Evolutionary conservation across 768 basidiomycete genomes (phyloP).

Genomic region (Pholiota conissans): DNA sequence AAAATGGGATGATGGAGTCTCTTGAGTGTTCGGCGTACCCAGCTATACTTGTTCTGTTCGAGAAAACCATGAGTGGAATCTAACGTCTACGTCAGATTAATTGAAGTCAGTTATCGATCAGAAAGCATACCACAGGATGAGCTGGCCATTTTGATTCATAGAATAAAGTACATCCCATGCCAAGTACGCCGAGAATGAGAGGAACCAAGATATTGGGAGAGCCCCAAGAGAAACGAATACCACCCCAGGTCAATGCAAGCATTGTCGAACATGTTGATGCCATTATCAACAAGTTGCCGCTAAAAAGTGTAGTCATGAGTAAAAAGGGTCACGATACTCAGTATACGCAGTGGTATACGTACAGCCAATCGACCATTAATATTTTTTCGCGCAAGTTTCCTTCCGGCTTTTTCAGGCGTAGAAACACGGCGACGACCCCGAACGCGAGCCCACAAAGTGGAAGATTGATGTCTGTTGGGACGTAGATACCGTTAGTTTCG

Average conservation of each 20-base stretch:
- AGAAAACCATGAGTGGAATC: constrained; percentile 13
- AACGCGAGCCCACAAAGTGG: constrained; percentile 33
- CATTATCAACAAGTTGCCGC: constrained; percentile 44
- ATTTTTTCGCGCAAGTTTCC: constrained; percentile 35
- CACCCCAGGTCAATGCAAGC: constrained; percentile 50
- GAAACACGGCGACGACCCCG: constrained; percentile 22
- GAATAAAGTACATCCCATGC: constrained; percentile 35
- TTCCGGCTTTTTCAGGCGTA: constrained; percentile 33
- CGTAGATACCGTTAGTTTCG: no score
- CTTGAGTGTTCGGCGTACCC: constrained; percentile 1
- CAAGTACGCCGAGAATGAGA: constrained; percentile 39
- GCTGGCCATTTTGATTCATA: constrained; percentile 31
- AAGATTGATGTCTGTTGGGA: constrained; percentile 44
- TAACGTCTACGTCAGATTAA: constrained; percentile 10
- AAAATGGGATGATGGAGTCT: not conserved
- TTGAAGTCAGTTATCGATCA: not conserved
- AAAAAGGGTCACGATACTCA: no score
- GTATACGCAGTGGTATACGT: no score
- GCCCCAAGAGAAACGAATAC: constrained; percentile 42
- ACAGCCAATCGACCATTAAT: constrained; percentile 44
- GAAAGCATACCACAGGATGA: constrained; percentile 9
- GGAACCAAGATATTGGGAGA: constrained; percentile 40
- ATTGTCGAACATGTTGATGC: constrained; percentile 32
- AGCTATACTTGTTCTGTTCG: constrained; percentile 12
- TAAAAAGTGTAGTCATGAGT: constrained; percentile 9